Conservation (phyloP, 176 grass and related monocot species). For the Oryza coarctata region DNA sequence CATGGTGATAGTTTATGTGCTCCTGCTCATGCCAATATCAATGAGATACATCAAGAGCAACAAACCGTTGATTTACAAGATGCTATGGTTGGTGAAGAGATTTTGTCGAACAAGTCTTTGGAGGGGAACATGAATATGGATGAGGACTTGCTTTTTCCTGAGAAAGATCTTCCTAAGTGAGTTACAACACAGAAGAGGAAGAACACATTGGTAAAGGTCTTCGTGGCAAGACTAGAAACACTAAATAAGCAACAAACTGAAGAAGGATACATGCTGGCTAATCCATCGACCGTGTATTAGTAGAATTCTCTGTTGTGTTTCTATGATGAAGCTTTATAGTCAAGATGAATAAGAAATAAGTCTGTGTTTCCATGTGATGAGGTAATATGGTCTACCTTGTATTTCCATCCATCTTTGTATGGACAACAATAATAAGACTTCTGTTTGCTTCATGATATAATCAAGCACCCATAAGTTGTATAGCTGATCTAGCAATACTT, state of each 20-base stretch:
- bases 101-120: background rate
- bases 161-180: background rate
- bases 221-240: no score
- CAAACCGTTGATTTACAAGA: background rate
- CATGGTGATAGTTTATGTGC: background rate
- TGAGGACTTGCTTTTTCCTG: background rate
- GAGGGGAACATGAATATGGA: background rate
- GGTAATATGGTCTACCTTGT: background rate
- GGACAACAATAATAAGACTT: background rate
- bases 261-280: background rate
- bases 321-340: background rate
- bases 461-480: background rate
- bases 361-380: background rate
- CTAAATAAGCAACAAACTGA: background rate
- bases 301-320: slow-evolving; percentile 27
- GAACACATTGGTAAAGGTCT: no score
- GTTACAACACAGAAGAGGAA: background rate
- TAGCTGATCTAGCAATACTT: background rate
- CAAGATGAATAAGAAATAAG: background rate
- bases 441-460: background rate
- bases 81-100: background rate
- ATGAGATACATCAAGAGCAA: background rate
- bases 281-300: background rate
- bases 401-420: background rate
- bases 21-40: no score